Evolutionary conservation across 2,329 filamentous ascomycete species (phyloP), one percentile per base, ranked within the genome.

Genomic region (Ophiostoma piceae): DNA sequence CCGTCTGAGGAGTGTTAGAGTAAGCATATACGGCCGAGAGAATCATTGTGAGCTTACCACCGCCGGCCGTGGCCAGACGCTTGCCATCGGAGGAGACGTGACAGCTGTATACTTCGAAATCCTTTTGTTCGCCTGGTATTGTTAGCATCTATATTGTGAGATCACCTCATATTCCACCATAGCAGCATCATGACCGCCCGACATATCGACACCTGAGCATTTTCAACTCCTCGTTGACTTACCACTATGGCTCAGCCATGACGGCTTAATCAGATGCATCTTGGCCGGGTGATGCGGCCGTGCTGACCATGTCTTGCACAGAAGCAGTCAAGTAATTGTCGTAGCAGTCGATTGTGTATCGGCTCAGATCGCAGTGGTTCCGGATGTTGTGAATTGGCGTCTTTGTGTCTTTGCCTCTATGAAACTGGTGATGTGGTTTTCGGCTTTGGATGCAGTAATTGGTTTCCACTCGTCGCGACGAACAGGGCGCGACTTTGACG

Each of bases 31-130:
- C 51, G 51, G 9, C 8, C 9, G n/a, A 26, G 60, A n/a, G 6
- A 9, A 39, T 12, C 19, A 39, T 39, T 2, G 51, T 41, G 41
- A 35, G 29, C 88, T 79, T 82, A 93, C 90, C 91, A 85, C 95
- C 94, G 76, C 94, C 95, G 72, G 94, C 95, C 26, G 95, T 98
- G 67, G 94, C 95, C 70, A 99, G 86, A 74, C 95, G 88, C 77
- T 88, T 90, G 74, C 94, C 95, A 81, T 99, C 95, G 16, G 95
- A 92, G 37, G 95, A 99, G 74, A 99, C 89, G 84, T 98, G 92
- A 79, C 94, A 98, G 82, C 92, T 97, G 83, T 98, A 99, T 74
- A 98, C 94, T 81, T 99, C 95, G 78, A 96, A 96, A 79, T 98
- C 94, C 78, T 97, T 98, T 79, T 96, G 92, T 83, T 99, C 95